A percentile compares a stretch with the other conserved stretches of the same genome.
Conservation (phyloP, 2,329 filamentous ascomycete genomes). For the Diplodia scrobiculata region DNA sequence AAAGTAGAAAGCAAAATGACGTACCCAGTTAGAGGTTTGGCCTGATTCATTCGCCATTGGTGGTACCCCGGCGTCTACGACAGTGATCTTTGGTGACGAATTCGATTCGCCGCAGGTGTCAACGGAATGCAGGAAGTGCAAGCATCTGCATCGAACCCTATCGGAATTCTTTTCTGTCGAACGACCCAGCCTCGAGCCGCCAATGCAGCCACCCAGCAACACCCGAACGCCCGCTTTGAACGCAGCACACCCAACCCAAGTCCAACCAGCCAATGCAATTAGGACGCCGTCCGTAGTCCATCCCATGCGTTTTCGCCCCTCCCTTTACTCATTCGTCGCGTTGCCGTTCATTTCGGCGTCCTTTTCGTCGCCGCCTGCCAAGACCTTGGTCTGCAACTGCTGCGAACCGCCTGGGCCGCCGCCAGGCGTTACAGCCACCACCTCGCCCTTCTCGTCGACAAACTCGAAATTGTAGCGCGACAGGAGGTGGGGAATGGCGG, state of each 20-base stretch:
- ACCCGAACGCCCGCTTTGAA: constrained; percentile 27
- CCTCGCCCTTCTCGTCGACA: constrained; percentile 86
- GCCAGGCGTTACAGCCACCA: constrained; percentile 82
- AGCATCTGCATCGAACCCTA: constrained; percentile 10
- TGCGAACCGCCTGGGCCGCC: constrained; percentile 41
- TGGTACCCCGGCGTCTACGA: not conserved
- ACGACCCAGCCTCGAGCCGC: not conserved
- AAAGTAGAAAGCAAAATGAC: too few relatives aligned
- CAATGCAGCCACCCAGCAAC: constrained; percentile 4
- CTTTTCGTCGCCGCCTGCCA: constrained; percentile 36
- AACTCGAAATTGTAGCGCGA: constrained; percentile 98
- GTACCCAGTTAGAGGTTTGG: not conserved
- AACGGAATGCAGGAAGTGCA: not conserved
- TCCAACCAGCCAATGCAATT: constrained; percentile 14
- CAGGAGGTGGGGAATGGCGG: constrained; percentile 90
- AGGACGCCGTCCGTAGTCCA: constrained; percentile 17
- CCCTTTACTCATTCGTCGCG: not conserved
- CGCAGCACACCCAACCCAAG: constrained; percentile 17
- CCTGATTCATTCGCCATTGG: not conserved
- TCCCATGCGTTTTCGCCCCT: not conserved
- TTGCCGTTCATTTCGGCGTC: constrained; percentile 18
- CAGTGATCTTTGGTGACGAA: not conserved
- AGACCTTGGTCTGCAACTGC: constrained; percentile 40
- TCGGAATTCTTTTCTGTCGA: constrained; percentile 1
- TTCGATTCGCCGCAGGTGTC: too few relatives aligned